phyloP scores from a whole-genome alignment of 805 yeast species.

The Maudiozyma saulgeensis region DNA sequence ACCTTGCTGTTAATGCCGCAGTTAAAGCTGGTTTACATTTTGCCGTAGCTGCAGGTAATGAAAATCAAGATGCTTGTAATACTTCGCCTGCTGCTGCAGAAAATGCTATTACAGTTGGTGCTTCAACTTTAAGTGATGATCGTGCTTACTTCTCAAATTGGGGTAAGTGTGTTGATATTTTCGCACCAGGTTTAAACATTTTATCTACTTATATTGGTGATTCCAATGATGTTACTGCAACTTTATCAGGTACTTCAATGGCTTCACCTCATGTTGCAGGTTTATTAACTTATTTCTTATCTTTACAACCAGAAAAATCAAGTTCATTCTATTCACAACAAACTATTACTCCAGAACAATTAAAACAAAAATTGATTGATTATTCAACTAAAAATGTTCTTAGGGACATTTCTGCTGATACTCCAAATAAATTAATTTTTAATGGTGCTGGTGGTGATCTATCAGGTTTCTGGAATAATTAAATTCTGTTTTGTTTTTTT shows the following conservation, averaged over 20 bases:
- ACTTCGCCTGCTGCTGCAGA: constrained; percentile 85
- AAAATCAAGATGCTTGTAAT: constrained; percentile 85
- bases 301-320: constrained; percentile 66
- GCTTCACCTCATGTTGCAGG: constrained; percentile 97
- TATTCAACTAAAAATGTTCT: constrained; percentile 55
- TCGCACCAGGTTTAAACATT: constrained; percentile 91
- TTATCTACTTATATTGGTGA: constrained; percentile 71
- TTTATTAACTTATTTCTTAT: constrained; percentile 76
- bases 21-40: constrained; percentile 81
- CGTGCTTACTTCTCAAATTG: constrained; percentile 94
- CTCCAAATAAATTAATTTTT: constrained; percentile 69
- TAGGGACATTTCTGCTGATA: constrained; percentile 56
- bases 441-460: constrained; percentile 76
- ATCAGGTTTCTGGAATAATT: constrained; percentile 46
- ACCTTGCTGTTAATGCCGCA: constrained; percentile 82
- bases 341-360: constrained; percentile 54
- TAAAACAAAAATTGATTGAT: constrained; percentile 65
- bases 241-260: constrained; percentile 94
- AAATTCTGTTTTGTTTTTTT: not conserved
- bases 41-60: constrained; percentile 96
- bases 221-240: constrained; percentile 63
- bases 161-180: constrained; percentile 92
- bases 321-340: constrained; percentile 44
- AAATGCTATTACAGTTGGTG: constrained; percentile 87
- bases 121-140: constrained; percentile 76